phyloP scores from a whole-genome alignment of 345 rosid species.

The Linum trigynum region DNA sequence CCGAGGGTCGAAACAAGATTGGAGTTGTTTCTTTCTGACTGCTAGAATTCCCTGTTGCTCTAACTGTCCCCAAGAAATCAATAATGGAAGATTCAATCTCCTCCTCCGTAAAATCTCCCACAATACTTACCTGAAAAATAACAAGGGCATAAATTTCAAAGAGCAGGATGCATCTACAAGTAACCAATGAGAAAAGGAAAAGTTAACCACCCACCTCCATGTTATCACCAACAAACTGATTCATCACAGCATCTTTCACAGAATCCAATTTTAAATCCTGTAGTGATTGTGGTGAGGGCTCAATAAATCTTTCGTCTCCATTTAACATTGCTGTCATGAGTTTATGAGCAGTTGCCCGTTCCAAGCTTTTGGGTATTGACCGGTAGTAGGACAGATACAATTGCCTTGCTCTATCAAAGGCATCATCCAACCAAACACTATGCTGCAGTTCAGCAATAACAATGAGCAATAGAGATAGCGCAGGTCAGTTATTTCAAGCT shows the following conservation, averaged over 20 bases:
- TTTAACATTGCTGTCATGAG: slow-evolving; percentile 96
- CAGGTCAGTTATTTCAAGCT: neutral
- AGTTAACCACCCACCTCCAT: slow-evolving; percentile 62
- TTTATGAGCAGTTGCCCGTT: slow-evolving; percentile 98
- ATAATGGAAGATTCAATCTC: slow-evolving; percentile 77
- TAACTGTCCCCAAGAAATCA: slow-evolving; percentile 88
- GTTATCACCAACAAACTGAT: slow-evolving; percentile 82
- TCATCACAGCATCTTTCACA: slow-evolving; percentile 91
- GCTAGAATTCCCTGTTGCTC: slow-evolving; percentile 39
- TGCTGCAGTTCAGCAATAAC: slow-evolving; percentile 54
- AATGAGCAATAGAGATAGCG: slow-evolving; percentile 9
- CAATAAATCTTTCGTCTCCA: slow-evolving; percentile 94
- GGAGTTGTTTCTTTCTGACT: slow-evolving; percentile 37
- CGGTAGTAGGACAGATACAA: slow-evolving; percentile 85
- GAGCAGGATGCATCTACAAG: slow-evolving; percentile 6
- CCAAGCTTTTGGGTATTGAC: slow-evolving; percentile 98
- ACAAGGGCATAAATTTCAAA: slow-evolving; percentile 11
- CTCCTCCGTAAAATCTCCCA: slow-evolving; percentile 88
- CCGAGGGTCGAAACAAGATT: slow-evolving; percentile 57
- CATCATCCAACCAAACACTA: slow-evolving; percentile 99
- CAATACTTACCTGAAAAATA: slow-evolving; percentile 69
- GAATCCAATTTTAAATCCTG: slow-evolving; percentile 60
- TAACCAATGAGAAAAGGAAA: neutral
- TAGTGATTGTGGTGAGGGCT: slow-evolving; percentile 82
- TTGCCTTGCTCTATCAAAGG: slow-evolving; percentile 96